phyloP scores from a whole-genome alignment of 345 rosid genomes.

The Lumnitzera racemosa region DNA sequence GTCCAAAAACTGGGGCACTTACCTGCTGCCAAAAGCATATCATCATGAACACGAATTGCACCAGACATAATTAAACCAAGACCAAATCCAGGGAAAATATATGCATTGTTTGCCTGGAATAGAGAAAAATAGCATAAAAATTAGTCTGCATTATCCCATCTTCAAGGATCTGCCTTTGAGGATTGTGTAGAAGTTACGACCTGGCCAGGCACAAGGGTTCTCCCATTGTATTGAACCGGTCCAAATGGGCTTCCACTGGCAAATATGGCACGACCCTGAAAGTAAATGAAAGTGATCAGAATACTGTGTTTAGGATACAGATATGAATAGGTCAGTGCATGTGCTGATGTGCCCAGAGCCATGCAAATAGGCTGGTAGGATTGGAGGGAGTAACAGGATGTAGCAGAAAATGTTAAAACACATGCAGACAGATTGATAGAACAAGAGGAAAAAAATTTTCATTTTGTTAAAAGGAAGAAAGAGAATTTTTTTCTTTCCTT shows the following conservation, averaged over 20 bases:
- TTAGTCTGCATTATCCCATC: slow-evolving; percentile 9
- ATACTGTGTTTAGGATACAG: background rate
- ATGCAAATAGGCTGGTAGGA: too few species aligned
- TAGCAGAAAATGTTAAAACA: too few species aligned
- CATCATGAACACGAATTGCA: slow-evolving; percentile 85
- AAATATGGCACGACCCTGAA: slow-evolving; percentile 81
- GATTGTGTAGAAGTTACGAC: slow-evolving; percentile 17
- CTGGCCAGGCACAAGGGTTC: slow-evolving; percentile 74
- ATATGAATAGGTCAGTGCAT: too few species aligned
- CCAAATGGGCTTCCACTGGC: slow-evolving; percentile 95
- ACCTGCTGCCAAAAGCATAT: slow-evolving; percentile 92
- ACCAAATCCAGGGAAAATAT: slow-evolving; percentile 94
- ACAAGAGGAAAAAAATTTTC: background rate
- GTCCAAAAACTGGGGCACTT: slow-evolving; percentile 15
- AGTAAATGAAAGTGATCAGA: background rate
- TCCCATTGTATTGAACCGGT: slow-evolving; percentile 63
- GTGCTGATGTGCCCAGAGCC: too few species aligned
- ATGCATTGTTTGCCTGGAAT: slow-evolving; percentile 86
- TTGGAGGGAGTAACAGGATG: too few species aligned
- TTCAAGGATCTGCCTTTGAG: background rate
- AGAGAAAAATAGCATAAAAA: background rate
- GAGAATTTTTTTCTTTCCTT: too few species aligned
- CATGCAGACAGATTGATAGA: too few species aligned
- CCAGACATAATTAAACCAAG: slow-evolving; percentile 93
- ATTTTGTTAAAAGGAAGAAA: background rate